Evolutionary conservation across 1,284 basidiomycete genomes (phyloP), one percentile per base, ranked within the genome.

Genomic region (Rhodotorula sp.): DNA sequence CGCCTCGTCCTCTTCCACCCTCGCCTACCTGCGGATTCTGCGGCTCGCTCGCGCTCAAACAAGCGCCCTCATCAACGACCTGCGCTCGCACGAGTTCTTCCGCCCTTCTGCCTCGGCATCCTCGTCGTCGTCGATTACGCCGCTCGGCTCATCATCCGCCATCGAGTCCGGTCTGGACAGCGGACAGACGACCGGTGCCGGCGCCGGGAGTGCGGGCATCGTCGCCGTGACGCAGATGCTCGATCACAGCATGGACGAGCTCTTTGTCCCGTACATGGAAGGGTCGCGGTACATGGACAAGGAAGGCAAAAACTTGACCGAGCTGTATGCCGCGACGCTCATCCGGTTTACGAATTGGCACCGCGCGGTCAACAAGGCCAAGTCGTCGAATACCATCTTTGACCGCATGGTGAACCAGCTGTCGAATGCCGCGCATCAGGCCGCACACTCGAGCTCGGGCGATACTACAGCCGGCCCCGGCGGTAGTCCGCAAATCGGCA

Each of bases 381-480:
- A 95, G 81, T 86, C 88, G 0, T 91, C 90, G 15, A 80, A 79
- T 59, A 84, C 89, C 85, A 80, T 87, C 82, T 91, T 99, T 76
- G 93, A 96, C 79, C 89, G 94, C 46, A 88, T 99, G 83, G 92
- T 96, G 55, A 91, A 92, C 78, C 93, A 94, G 78, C 85, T 97
- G 56, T 88, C 92, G 58, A 87, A 89, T 0, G 87, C 90, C 3
- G 87, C 90, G 0, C 69, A 73, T 49, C 74, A 75, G 62, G 71
- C 67, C 60, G 49, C 74, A 0, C 84, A 86, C 37, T 29, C 26
- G 12, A 17, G 53, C 18, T 12, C 53, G 12, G 53, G 17, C 14
- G 26, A 26, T 2, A 26, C 53, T 5, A 26, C 26, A 1, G 26
- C 53, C 14, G 29, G 7, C 53, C 49, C 46, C 29, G 49, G 15